A percentile compares a stretch with the other conserved stretches of the same genome.
These are phyloP conservation scores for Scenedesmus sp. DNA, from an alignment of 163 green algal genomes.

Conservation along the genomic window DNA sequence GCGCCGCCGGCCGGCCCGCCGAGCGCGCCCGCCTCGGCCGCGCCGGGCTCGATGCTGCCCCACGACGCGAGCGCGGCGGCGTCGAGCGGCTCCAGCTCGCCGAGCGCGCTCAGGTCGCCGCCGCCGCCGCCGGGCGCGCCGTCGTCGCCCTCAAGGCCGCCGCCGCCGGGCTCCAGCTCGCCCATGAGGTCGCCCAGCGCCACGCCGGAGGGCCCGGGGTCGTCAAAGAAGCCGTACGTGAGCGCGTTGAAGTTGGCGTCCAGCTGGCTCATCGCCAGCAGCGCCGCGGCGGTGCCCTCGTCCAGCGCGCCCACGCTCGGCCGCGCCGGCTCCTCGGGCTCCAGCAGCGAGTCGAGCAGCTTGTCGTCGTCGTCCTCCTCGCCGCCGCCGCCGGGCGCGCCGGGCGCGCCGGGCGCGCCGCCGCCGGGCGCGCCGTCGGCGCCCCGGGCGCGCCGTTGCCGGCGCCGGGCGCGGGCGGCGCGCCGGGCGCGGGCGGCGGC, in stretches of 20 bases:
- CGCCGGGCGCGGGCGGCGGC: neutral
- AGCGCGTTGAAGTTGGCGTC: slow-evolving; percentile 46
- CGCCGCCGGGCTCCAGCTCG: slow-evolving; percentile 28
- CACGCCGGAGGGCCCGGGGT: neutral
- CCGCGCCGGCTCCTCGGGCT: slow-evolving; percentile 19
- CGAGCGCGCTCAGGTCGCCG: slow-evolving; percentile 27
- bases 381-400: neutral
- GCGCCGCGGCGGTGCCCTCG: slow-evolving; percentile 5
- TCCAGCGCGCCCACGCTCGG: neutral
- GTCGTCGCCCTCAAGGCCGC: neutral
- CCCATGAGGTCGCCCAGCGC: slow-evolving; percentile 14
- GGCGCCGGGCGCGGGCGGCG: neutral
- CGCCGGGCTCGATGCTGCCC: slow-evolving; percentile 41
- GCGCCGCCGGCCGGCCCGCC: neutral
- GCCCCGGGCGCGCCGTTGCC: neutral
- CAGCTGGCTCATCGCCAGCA: slow-evolving; percentile 22
- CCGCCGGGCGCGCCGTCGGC: neutral
- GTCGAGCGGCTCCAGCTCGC: slow-evolving; percentile 44
- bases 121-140: neutral
- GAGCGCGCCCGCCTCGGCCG: neutral
- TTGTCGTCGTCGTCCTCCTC: slow-evolving; percentile 42
- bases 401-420: neutral
- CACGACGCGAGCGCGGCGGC: slow-evolving; percentile 27
- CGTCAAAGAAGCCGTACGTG: slow-evolving; percentile 45
- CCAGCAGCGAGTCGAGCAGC: slow-evolving; percentile 24